Evolutionary conservation across 1,139 yeast genomes (phyloP), one percentile per base, ranked within the genome.

Genomic region (Blastobotrys serpentis): DNA sequence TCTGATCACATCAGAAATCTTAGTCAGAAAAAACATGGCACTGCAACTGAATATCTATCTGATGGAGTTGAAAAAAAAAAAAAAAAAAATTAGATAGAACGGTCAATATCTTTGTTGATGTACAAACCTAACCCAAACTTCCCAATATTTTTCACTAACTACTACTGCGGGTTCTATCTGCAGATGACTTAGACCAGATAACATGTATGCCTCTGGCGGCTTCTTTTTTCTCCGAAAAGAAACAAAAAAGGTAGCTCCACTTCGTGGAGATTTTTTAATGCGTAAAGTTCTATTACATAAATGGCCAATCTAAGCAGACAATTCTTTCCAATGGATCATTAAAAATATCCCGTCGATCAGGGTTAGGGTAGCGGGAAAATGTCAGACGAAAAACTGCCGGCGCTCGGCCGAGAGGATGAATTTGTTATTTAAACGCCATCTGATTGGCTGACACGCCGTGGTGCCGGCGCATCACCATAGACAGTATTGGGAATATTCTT

Each of bases 21-120:
- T 81, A 16, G 96, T 78, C 47, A 92, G 76, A 52, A 88, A 83
- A 68, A 90, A 94, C 98, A 92, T 92, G 18, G 25, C 33, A 6
- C 14, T 29, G 14, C 13, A 7, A 11, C 32, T 10, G 13, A 29
- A 11, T n/a, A n/a, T n/a, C n/a, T n/a, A n/a, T n/a, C n/a, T n/a
- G n/a, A n/a, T n/a, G n/a, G n/a, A n/a, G n/a, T n/a, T n/a, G 13
- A 29, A 6, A 29, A 11, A 29, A 29, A 29, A 29, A 29, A 29
- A 29, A 29, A 7, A 29, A 29, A 29, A 29, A 29, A 29, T 10
- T 7, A 11, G 26, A 6, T 11, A 14, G 4, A 7, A 6, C 32
- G 7, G 4, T 29, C 13, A 7, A 29, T 29, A 6, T 7, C 7
- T 29, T 29, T 29, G 13, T 6, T 29, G 32, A 4, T 29, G 32